Evolutionary conservation across 768 basidiomycete species (phyloP).

Genomic region (Coprinopsis sp.): DNA sequence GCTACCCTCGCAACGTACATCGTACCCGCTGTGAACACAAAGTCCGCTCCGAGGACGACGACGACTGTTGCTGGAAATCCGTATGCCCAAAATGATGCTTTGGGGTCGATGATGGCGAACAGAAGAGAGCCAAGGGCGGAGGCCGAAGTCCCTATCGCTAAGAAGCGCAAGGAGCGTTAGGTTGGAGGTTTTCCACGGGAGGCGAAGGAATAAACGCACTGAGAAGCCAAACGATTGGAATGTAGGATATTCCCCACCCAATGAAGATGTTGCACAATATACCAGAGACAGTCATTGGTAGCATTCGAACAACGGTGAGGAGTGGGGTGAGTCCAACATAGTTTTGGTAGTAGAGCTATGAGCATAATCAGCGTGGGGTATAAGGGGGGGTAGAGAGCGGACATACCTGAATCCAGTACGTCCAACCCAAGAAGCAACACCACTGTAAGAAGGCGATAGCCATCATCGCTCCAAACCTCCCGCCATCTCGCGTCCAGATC

Average conservation of each 20-base stretch:
- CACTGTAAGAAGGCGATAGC: slow-evolving; percentile 63
- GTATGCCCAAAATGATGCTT: slow-evolving; percentile 65
- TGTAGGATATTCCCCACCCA: too few relatives aligned
- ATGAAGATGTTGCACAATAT: slow-evolving; percentile 61
- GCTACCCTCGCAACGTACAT: slow-evolving; percentile 69
- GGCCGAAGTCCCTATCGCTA: slow-evolving; percentile 47
- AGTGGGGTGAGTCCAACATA: slow-evolving; percentile 53
- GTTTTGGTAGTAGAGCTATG: slow-evolving; percentile 75
- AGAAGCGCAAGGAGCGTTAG: background rate
- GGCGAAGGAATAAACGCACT: slow-evolving; percentile 50
- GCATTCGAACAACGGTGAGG: slow-evolving; percentile 55
- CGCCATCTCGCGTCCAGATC: slow-evolving; percentile 59
- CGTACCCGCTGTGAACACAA: slow-evolving; percentile 69
- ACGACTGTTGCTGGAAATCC: slow-evolving; percentile 66
- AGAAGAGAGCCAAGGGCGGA: slow-evolving; percentile 57
- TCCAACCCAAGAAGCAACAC: slow-evolving; percentile 52
- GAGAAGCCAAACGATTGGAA: too few relatives aligned
- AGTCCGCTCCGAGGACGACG: slow-evolving; percentile 72
- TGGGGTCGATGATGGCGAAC: slow-evolving; percentile 62
- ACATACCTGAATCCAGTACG: slow-evolving; percentile 31
- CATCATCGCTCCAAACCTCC: slow-evolving; percentile 59
- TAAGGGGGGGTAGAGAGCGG: too few relatives aligned
- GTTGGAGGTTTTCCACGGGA: background rate
- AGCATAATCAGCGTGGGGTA: too few relatives aligned
- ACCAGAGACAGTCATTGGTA: slow-evolving; percentile 71